phyloP scores from a whole-genome alignment of 1,284 basidiomycete species.

The Lignosus rhinocerotis region DNA sequence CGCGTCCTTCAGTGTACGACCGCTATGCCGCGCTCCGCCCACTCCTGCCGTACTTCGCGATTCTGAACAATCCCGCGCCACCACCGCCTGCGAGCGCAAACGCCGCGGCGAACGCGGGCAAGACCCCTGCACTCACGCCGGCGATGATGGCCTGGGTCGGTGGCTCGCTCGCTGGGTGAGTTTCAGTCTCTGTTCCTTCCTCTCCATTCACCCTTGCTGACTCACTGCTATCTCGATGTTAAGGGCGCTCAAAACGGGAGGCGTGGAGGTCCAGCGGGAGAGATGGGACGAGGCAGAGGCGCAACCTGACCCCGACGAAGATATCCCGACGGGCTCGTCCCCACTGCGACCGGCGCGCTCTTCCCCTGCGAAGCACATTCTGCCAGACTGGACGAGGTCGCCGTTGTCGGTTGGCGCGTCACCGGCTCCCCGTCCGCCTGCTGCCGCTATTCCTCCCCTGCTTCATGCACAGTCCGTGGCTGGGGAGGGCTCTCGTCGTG shows the following conservation, averaged over 20 bases:
- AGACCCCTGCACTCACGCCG: constrained; percentile 83
- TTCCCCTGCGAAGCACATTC: constrained; percentile 38
- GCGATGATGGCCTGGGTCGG: constrained; percentile 89
- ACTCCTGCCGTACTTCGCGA: constrained; percentile 69
- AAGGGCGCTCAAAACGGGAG: constrained; percentile 81
- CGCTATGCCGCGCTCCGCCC: constrained; percentile 73
- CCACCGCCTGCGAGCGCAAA: constrained; percentile 36
- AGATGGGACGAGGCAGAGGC: constrained; percentile 78
- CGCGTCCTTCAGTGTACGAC: constrained; percentile 56
- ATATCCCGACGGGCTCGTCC: constrained; percentile 37
- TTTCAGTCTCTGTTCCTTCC: background rate
- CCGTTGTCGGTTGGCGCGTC: constrained; percentile 64
- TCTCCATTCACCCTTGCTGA: background rate
- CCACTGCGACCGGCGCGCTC: constrained; percentile 10
- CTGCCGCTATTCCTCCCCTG: constrained; percentile 12
- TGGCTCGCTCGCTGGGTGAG: constrained; percentile 87
- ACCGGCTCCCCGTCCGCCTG: constrained; percentile 40
- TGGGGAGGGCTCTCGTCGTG: constrained; percentile 10
- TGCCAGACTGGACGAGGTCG: constrained; percentile 81
- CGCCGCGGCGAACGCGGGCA: constrained; percentile 61
- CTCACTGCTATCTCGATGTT: background rate
- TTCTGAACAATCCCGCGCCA: constrained; percentile 81
- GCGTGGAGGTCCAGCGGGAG: constrained; percentile 78
- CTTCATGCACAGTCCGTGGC: constrained; percentile 34
- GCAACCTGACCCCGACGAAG: constrained; percentile 39